Percentiles rank a stretch among this genome's conserved stretches.
Evolutionary conservation across 176 grass and related monocot genomes (phyloP).

Genomic region (Oryza rufipogon): DNA sequence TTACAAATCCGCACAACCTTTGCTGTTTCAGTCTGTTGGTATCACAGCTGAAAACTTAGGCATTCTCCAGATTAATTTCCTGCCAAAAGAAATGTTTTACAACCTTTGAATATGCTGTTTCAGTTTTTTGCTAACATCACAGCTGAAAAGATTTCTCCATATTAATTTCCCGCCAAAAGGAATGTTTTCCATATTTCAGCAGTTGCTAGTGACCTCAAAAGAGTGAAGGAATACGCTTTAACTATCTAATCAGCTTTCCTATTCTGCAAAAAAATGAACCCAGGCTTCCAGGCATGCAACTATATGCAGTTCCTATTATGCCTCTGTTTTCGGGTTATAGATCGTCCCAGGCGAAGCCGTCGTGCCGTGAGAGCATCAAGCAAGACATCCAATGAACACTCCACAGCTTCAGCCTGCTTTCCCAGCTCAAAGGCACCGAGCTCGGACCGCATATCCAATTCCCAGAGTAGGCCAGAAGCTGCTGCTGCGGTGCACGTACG

Average conservation of each 20-base stretch:
- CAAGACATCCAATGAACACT: slow-evolving; percentile 69
- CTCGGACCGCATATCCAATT: slow-evolving; percentile 58
- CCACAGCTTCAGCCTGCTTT: slow-evolving; percentile 74
- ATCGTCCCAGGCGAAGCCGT: slow-evolving; percentile 74
- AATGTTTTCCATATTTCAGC: background rate
- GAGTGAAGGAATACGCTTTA: background rate
- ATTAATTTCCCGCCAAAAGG: background rate
- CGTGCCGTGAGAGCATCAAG: slow-evolving; percentile 69
- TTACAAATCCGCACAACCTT: background rate
- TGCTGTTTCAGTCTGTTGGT: background rate
- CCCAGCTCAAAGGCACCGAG: slow-evolving; percentile 56
- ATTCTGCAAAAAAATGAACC: slow-evolving; percentile 35
- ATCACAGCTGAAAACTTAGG: background rate
- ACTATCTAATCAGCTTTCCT: slow-evolving; percentile 26
- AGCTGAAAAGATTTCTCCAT: background rate
- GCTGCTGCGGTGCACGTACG: slow-evolving; percentile 85
- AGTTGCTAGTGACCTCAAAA: background rate
- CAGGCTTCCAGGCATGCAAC: background rate
- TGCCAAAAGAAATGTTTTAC: background rate
- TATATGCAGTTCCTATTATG: slow-evolving; percentile 81
- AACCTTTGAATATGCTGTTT: background rate
- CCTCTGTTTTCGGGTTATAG: slow-evolving; percentile 71
- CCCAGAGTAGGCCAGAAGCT: slow-evolving; percentile 75
- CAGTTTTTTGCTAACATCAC: background rate
- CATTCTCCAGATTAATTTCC: background rate